These are phyloP conservation scores for Crithidia thermophila DNA, from an alignment of 208 protist genomes.

Conservation along the genomic window DNA sequence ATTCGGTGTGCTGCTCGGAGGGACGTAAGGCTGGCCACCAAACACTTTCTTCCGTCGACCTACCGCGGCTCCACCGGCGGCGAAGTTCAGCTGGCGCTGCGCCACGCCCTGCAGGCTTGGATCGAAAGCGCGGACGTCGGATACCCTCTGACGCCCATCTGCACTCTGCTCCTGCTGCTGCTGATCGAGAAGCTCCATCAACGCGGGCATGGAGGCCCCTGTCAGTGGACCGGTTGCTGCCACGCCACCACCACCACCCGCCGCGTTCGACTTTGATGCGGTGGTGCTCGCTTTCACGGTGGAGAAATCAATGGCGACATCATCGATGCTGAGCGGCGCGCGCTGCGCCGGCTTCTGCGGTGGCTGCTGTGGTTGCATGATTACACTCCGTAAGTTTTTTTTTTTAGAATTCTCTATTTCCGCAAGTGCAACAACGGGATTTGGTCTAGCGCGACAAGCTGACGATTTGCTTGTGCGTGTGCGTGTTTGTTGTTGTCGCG, in stretches of 20 bases:
- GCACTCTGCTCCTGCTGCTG: constrained; percentile 28
- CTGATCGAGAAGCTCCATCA: constrained; percentile 8
- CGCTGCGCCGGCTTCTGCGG: constrained; percentile 16
- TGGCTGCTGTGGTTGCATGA: background rate
- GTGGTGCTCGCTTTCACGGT: background rate
- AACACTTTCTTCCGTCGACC: constrained; percentile 15
- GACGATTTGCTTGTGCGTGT: too few relatives aligned
- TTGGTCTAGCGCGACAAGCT: too few relatives aligned
- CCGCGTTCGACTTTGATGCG: background rate
- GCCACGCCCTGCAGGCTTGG: constrained; percentile 25
- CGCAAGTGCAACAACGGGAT: too few relatives aligned
- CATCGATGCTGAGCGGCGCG: constrained; percentile 53
- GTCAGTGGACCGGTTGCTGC: background rate
- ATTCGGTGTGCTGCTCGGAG: background rate
- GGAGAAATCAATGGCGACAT: constrained; percentile 83
- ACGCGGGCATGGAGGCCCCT: background rate
- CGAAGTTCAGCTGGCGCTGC: constrained; percentile 10
- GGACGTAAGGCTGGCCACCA: constrained; percentile 8
- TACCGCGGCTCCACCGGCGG: background rate
- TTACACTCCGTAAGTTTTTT: background rate
- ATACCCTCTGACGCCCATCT: constrained; percentile 10
- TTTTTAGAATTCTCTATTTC: too few relatives aligned
- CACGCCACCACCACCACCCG: constrained; percentile 13
- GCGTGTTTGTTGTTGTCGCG: too few relatives aligned
- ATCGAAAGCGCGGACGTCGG: constrained; percentile 35